A percentile compares a stretch with the other conserved stretches of the same genome.
Conservation (phyloP, 2,329 filamentous ascomycete species). For the Fusarium caatingaense region DNA sequence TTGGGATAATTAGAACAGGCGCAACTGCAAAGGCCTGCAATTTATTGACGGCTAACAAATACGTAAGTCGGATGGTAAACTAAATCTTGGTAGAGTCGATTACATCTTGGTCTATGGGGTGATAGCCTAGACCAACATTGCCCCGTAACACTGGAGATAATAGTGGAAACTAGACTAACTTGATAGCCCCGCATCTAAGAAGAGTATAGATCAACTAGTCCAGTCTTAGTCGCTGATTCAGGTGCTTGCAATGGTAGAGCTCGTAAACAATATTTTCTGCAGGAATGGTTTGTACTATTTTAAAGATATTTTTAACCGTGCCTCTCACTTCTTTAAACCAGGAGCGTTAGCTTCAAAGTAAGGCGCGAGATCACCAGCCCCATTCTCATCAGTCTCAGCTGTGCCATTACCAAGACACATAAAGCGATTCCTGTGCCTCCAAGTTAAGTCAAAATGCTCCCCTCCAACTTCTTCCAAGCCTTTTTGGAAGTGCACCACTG, state of each 20-base stretch:
- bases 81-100: no score
- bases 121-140: no score
- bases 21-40: no score
- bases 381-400: not conserved
- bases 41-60: no score
- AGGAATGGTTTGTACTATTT: not conserved
- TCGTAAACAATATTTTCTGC: not conserved
- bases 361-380: constrained; percentile 3
- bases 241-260: not conserved
- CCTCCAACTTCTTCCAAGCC: constrained; percentile 2
- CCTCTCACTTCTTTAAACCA: not conserved
- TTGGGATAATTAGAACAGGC: no score
- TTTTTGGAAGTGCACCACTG: constrained; percentile 3
- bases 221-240: not conserved
- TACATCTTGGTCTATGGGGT: no score
- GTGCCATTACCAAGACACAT: constrained; percentile 9
- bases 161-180: not conserved
- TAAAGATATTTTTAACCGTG: not conserved
- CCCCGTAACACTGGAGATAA: no score
- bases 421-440: not conserved
- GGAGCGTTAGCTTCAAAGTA: constrained; percentile 1
- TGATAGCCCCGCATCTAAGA: not conserved
- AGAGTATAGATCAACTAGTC: not conserved
- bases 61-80: no score
- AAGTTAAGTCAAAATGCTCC: not conserved